Conservation (phyloP, 495 filamentous ascomycete genomes). For the Aspergillus baeticus region DNA sequence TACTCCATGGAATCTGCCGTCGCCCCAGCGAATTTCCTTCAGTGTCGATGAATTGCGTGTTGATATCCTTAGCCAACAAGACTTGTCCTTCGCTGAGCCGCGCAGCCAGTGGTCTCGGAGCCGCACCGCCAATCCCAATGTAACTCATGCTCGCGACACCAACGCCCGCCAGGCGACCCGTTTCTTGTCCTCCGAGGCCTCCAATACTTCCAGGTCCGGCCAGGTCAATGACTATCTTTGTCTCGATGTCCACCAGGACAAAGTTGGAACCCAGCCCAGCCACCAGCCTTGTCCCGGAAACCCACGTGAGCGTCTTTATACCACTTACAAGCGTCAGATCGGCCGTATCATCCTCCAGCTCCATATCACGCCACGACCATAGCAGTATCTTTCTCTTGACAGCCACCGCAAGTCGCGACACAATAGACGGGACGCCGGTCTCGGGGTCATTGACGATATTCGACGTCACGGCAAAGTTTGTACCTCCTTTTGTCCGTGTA, state of each 20-base stretch:
- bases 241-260: constrained; percentile 83
- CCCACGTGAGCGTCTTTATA: constrained; percentile 86
- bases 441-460: constrained; percentile 88
- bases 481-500: constrained; percentile 81
- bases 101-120: constrained; percentile 85
- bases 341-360: constrained; percentile 66
- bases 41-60: constrained; percentile 85
- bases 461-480: constrained; percentile 86
- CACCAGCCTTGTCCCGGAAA: constrained; percentile 77
- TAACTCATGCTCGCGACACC: constrained; percentile 84
- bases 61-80: constrained; percentile 90
- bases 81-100: constrained; percentile 79
- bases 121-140: constrained; percentile 87
- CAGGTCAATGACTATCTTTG: constrained; percentile 66
- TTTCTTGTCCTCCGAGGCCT: constrained; percentile 61
- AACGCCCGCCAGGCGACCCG: constrained; percentile 64
- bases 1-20: constrained; percentile 85
- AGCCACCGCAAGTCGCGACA: constrained; percentile 84
- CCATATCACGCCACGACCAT: constrained; percentile 96
- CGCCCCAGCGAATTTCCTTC: constrained; percentile 80
- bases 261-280: constrained; percentile 87
- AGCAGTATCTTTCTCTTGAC: constrained; percentile 86
- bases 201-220: constrained; percentile 74
- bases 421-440: constrained; percentile 85
- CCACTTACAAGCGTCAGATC: constrained; percentile 79